Evolutionary conservation across 495 filamentous ascomycete species (phyloP).

Genomic region (Lasiosphaeria hispida): DNA sequence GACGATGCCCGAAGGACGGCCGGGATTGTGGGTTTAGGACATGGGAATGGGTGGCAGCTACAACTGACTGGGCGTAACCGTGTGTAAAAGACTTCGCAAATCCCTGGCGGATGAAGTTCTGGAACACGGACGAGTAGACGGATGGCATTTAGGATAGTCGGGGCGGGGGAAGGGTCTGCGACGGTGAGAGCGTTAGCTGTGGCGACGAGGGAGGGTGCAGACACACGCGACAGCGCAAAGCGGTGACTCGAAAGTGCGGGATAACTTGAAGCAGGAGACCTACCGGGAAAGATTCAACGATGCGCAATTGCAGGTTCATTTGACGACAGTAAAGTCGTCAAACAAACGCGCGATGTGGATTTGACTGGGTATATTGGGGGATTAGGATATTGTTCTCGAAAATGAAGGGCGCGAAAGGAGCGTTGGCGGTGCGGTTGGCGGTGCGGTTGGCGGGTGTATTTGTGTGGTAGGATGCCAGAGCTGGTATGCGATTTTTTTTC

Average conservation of each 20-base stretch:
- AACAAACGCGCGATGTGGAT: slow-evolving; percentile 56
- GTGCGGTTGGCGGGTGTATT: slow-evolving; percentile 8
- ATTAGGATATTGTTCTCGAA: slow-evolving; percentile 9
- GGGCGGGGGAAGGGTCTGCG: slow-evolving; percentile 39
- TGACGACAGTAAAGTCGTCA: slow-evolving; percentile 61
- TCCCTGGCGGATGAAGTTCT: slow-evolving; percentile 95
- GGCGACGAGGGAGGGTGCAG: background rate
- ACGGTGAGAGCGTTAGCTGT: slow-evolving; percentile 2
- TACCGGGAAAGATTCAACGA: slow-evolving; percentile 45
- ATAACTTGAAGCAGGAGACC: slow-evolving; percentile 19
- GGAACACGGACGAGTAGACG: slow-evolving; percentile 56
- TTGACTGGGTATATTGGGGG: slow-evolving; percentile 22
- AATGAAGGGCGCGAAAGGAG: slow-evolving; percentile 18
- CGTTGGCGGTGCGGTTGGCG: slow-evolving; percentile 1
- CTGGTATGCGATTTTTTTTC: slow-evolving; percentile 10
- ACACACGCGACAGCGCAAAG: background rate
- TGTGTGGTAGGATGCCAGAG: slow-evolving; percentile 7
- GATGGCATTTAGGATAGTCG: slow-evolving; percentile 60
- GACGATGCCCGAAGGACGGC: slow-evolving; percentile 52
- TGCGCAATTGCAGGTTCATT: slow-evolving; percentile 65
- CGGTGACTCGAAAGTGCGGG: background rate
- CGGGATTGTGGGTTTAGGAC: slow-evolving; percentile 71
- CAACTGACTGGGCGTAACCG: slow-evolving; percentile 96
- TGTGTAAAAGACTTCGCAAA: slow-evolving; percentile 93
- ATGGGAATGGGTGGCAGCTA: slow-evolving; percentile 83